Evolutionary conservation across 2,329 filamentous ascomycete genomes (phyloP), one percentile per base, ranked within the genome.

Genomic region (Byssothecium circinans): DNA sequence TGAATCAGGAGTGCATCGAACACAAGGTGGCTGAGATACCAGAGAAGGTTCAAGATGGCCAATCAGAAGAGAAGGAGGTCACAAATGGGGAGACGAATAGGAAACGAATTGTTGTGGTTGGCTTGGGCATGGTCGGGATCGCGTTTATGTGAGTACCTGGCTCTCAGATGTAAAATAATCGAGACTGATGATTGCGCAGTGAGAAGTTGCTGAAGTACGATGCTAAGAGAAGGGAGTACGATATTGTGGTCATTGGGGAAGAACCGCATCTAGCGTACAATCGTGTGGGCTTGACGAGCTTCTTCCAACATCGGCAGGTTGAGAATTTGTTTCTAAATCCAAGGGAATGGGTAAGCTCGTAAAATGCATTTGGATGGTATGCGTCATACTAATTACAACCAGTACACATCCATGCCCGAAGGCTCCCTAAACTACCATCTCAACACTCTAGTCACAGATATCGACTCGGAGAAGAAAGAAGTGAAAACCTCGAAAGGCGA

Each of bases 181-280:
- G 8, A 8, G 20, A 19, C 50, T 60, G n/a, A 55, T 14, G 5
- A 0, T 1, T 12, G 2, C 2, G 54, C 59, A 95, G 90, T 61
- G 91, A 96, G 72, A 96, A 96, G 72, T 72, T 96, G 8, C 78
- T 95, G 63, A 95, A 95, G 61, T 82, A 91, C 43, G 91, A 95
- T 67, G 82, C 84, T 1, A 85, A 87, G 61, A 74, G 82, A 53
- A 78, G 85, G 60, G 85, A 91, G 68, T 95, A 91, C 67, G 83
- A 89, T 54, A 81, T 96, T 42, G 80, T 90, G 1, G 89, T 96
- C 10, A 87, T 96, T 52, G 91, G 91, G 52, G 91, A 96, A 62
- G 91, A 96, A 67, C 77, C 87, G 17, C 87, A 96, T 74, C 76
- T 95, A 44, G 91, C 91, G 17, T 96, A 96, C 70, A 96, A 96